These are phyloP conservation scores for Mycena belliarum DNA, from an alignment of 768 basidiomycete genomes.

Conservation along the genomic window DNA sequence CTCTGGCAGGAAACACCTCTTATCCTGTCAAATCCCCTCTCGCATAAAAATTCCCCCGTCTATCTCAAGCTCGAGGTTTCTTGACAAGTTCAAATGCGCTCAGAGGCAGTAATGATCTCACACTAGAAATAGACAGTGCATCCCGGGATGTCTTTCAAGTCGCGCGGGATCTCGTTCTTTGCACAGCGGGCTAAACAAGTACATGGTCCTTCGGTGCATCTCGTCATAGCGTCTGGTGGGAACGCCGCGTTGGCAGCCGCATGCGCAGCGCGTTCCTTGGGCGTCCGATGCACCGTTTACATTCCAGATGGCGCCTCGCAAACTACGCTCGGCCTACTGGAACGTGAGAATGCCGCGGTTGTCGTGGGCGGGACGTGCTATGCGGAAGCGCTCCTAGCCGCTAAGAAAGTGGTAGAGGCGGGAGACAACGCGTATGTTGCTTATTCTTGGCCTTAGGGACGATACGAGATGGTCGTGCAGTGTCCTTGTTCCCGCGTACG, in stretches of 20 bases:
- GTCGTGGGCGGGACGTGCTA: conserved; percentile 61
- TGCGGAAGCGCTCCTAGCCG: conserved; percentile 54
- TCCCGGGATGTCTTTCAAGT: conserved; percentile 76
- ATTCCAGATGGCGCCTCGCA: conserved; percentile 56
- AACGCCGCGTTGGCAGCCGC: conserved; percentile 80
- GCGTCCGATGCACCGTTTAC: conserved; percentile 65
- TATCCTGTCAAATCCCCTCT: conserved; percentile 59
- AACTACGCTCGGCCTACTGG: conserved; percentile 51
- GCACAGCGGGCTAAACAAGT: conserved; percentile 49
- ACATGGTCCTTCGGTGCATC: conserved; percentile 57
- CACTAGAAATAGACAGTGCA: conserved; percentile 58
- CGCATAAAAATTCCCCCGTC: conserved; percentile 49
- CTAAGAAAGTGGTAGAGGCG: conserved; percentile 43
- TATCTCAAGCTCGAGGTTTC: conserved; percentile 75
- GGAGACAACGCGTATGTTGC: conserved; percentile 49
- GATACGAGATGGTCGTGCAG: conserved; percentile 33
- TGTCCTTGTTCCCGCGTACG: conserved; percentile 71
- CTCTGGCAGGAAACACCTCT: conserved; percentile 67
- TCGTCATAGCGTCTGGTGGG: conserved; percentile 75
- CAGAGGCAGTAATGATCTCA: no score
- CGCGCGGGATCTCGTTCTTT: conserved; percentile 67
- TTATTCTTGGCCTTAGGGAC: background rate
- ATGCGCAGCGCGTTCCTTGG: conserved; percentile 55
- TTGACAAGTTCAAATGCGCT: no score
- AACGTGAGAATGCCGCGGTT: conserved; percentile 55